Base-by-base conservation (phyloP, 768 basidiomycete species). In the Melanogaster broomeanus region DNA sequence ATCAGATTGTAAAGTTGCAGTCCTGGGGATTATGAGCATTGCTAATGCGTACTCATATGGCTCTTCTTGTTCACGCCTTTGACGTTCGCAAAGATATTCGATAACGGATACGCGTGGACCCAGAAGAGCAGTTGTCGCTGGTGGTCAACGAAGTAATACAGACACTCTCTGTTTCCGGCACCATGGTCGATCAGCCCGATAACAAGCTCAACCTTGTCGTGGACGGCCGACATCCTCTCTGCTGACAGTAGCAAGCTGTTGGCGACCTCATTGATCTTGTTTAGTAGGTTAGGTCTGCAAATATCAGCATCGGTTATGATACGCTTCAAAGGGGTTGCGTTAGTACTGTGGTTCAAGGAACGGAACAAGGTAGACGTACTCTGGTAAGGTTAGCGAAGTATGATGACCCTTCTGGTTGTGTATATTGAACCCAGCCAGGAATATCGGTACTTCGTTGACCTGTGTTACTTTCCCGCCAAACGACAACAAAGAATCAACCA, bases 391-490 rank as follows among this genome's bases (percentile, higher is more conserved):
- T 67, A 55, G 69, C 74, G 49, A 80, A 84, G 60, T 84, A 85
- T 13, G 75, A 68, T 11, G 73, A 74, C 4, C 83, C 83, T 65
- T 85, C 82, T 0, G 82, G 81, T 58, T 84, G 82, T 18, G 18
- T 40, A 15, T 27, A 44, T 38, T 27, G 22, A 6, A 39, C 21
- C 49, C 49, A 51, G n/a, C 27, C 27, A 25, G 12, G n/a, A 12
- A 45, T 22, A 4, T 9, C 19, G 16, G 24, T 30, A 2, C 16
- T 22, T 7, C 16, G 16, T 15, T 4, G 21, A 13, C 16, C 10
- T 10, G n/a, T 4, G 35, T 27, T 39, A n/a, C 21, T 21, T 12
- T 28, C 42, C n/a, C 13, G 3, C 18, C 8, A 40, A 37, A 11
- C 15, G 18, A 24, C 25, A 10, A 3, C 12, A 31, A 50, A 13